Evolutionary conservation across 2,329 filamentous ascomycete genomes (phyloP).

Genomic region (Pseudogymnoascus sp.): DNA sequence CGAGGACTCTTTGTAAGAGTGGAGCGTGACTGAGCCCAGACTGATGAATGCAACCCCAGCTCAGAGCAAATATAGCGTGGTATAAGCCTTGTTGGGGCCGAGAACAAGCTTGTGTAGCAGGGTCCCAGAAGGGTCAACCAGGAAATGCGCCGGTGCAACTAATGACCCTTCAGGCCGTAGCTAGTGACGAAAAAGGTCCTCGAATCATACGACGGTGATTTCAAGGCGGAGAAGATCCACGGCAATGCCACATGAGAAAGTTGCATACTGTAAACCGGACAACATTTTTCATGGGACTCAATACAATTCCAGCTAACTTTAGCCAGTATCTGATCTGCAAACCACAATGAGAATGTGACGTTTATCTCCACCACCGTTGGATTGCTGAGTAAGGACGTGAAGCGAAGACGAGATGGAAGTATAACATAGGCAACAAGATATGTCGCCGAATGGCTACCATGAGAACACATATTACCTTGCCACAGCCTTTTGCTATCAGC

Average conservation of each 20-base stretch:
- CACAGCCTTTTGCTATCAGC: background rate
- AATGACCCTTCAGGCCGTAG: background rate
- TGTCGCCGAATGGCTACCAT: background rate
- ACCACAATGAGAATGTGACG: background rate
- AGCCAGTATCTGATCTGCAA: background rate
- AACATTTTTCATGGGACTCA: background rate
- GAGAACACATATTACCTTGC: background rate
- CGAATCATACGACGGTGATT: slow-evolving; percentile 1
- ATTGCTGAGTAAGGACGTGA: background rate
- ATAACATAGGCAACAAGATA: background rate
- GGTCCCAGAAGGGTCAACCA: background rate
- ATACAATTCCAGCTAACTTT: background rate
- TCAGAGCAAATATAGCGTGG: background rate
- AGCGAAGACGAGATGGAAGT: background rate
- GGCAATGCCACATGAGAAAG: background rate
- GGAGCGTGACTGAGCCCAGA: background rate
- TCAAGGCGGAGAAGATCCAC: background rate
- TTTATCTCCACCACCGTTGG: background rate
- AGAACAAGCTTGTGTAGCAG: background rate
- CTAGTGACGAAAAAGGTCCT: background rate
- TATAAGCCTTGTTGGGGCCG: background rate
- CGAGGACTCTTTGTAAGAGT: background rate
- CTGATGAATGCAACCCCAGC: background rate
- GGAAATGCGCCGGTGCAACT: background rate
- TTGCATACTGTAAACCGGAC: background rate